These are phyloP conservation scores for Talaromyces sp. DNA, from an alignment of 2,329 filamentous ascomycete genomes.

Conservation along the genomic window DNA sequence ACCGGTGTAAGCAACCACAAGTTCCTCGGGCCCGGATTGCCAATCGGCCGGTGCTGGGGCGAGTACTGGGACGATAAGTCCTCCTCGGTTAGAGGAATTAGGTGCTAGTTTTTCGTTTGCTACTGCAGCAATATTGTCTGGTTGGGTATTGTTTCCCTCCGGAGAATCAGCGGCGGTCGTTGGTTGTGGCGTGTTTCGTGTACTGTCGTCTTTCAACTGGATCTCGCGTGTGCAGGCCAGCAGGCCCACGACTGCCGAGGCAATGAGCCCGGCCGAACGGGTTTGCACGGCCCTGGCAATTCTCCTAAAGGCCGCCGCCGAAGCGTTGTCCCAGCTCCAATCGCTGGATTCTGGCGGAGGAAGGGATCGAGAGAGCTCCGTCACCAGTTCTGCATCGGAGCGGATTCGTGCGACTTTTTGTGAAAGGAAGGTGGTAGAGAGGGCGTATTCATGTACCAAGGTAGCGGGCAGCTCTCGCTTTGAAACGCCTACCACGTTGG, in stretches of 20 bases:
- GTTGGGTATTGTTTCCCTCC: conserved; percentile 11
- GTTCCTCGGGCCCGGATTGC: conserved; percentile 48
- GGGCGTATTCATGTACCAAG: conserved; percentile 54
- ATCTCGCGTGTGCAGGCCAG: conserved; percentile 65
- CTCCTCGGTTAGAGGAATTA: conserved; percentile 12
- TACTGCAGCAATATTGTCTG: not conserved
- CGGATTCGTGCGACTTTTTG: conserved; percentile 55
- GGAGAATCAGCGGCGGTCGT: conserved; percentile 17
- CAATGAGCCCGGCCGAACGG: conserved; percentile 67
- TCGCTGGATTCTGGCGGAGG: conserved; percentile 37
- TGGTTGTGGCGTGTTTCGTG: conserved; percentile 28
- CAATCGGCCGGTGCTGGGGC: conserved; percentile 31
- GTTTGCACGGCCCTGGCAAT: conserved; percentile 66
- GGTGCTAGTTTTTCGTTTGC: not conserved
- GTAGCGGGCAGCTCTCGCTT: conserved; percentile 46
- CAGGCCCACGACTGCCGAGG: conserved; percentile 65
- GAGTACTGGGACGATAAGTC: conserved; percentile 32
- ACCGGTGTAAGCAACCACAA: conserved; percentile 74
- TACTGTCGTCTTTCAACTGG: conserved; percentile 35
- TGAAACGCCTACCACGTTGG: conserved; percentile 35
- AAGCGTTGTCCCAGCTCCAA: conserved; percentile 58
- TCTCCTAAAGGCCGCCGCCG: conserved; percentile 55
- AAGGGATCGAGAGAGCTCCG: conserved; percentile 49
- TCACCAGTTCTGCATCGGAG: conserved; percentile 45
- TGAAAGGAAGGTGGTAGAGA: conserved; percentile 68